Conservation (phyloP, 2,329 filamentous ascomycete genomes). For the Aspergillus nomiae region DNA sequence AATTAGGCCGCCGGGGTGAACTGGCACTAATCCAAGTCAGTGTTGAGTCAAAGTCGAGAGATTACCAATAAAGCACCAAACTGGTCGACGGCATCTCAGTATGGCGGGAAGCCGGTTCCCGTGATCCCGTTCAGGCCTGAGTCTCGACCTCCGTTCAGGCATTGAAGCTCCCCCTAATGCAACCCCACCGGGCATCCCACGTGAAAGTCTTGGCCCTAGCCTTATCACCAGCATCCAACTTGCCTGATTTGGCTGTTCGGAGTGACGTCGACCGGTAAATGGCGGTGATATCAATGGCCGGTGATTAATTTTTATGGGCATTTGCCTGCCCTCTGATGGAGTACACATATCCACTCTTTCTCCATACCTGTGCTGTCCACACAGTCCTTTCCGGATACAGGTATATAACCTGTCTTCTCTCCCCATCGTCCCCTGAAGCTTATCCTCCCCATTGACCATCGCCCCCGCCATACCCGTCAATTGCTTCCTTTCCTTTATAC, state of each 20-base stretch:
- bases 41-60: neutral
- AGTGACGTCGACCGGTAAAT: conserved; percentile 24
- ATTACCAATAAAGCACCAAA: neutral
- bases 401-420: conserved; percentile 8
- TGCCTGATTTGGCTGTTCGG: conserved; percentile 23
- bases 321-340: conserved; percentile 5
- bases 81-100: neutral
- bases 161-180: conserved; percentile 12
- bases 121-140: conserved; percentile 11
- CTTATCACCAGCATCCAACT: conserved; percentile 20
- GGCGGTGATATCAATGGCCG: conserved; percentile 21
- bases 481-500: conserved; percentile 2
- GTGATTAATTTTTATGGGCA: conserved; percentile 7
- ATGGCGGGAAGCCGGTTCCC: conserved; percentile 6
- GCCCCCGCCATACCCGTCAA: conserved; percentile 2
- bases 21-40: neutral
- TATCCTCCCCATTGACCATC: conserved; percentile 4
- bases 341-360: conserved; percentile 8
- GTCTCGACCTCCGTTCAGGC: conserved; percentile 16
- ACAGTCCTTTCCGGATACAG: neutral
- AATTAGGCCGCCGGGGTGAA: conserved; percentile 4
- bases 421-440: conserved; percentile 6
- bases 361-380: conserved; percentile 9
- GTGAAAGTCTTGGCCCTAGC: conserved; percentile 22
- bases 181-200: conserved; percentile 9